Conservation (phyloP, 2,329 filamentous ascomycete genomes). For the Coniochaeta pulveracea region DNA sequence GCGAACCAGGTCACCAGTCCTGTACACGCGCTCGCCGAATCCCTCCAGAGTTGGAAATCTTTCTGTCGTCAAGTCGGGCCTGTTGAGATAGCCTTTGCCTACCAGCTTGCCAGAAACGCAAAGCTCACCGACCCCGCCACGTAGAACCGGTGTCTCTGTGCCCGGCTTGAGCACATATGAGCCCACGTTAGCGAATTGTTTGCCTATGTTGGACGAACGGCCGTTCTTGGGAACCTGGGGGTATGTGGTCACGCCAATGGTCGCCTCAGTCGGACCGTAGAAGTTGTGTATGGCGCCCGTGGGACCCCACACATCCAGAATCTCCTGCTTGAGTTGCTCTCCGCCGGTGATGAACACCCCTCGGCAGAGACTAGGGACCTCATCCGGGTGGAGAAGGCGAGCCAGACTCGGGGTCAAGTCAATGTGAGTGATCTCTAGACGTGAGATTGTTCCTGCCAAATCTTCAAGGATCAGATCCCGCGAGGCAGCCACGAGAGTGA, state of each 20-base stretch:
- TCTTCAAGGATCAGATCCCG: constrained; percentile 81
- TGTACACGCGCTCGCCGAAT: constrained; percentile 58
- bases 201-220: constrained; percentile 78
- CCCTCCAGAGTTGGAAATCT: constrained; percentile 56
- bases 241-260: constrained; percentile 86
- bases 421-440: constrained; percentile 73
- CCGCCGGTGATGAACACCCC: constrained; percentile 92
- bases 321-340: constrained; percentile 79
- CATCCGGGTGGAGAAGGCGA: constrained; percentile 63
- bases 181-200: constrained; percentile 79
- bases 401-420: constrained; percentile 86
- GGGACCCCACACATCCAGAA: constrained; percentile 75
- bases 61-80: constrained; percentile 64
- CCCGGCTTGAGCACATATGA: constrained; percentile 64
- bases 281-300: constrained; percentile 80
- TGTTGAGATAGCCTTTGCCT: constrained; percentile 79
- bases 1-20: constrained; percentile 81
- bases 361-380: constrained; percentile 66
- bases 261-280: constrained; percentile 85
- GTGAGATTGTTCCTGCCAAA: constrained; percentile 59
- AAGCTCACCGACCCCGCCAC: constrained; percentile 75
- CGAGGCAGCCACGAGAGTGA: constrained; percentile 71
- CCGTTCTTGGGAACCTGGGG: constrained; percentile 68
- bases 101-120: constrained; percentile 82
- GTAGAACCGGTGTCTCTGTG: constrained; percentile 59